Conservation (phyloP, 2,329 filamentous ascomycete species). For the Ascochyta fabae region DNA sequence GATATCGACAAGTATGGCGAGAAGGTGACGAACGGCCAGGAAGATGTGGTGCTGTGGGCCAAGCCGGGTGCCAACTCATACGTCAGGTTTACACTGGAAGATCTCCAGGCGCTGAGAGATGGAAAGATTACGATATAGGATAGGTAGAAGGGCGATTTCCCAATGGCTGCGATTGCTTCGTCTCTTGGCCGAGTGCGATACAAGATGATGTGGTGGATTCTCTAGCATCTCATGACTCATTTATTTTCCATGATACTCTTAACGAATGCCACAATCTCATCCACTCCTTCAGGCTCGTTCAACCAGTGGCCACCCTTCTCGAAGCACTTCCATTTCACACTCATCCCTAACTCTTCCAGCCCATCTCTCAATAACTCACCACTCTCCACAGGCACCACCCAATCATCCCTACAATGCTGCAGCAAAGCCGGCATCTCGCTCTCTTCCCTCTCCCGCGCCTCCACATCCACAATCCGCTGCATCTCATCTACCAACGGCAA, state of each 20-base stretch:
- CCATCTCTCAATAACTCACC: constrained; percentile 46
- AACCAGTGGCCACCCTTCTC: constrained; percentile 55
- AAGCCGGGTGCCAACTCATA: constrained; percentile 33
- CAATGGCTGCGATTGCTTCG: not conserved
- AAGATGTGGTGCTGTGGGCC: constrained; percentile 39
- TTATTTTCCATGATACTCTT: not conserved
- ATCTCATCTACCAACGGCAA: constrained; percentile 23
- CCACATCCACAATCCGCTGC: not conserved
- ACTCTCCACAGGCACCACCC: constrained; percentile 49
- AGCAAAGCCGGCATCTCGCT: constrained; percentile 52
- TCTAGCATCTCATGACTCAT: too few relatives aligned
- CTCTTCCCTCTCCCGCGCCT: not conserved
- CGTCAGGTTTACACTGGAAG: constrained; percentile 29
- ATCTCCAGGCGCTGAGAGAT: constrained; percentile 26
- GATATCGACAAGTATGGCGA: constrained; percentile 55
- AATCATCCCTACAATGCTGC: constrained; percentile 52
- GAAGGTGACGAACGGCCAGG: constrained; percentile 32
- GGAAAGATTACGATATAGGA: constrained; percentile 23
- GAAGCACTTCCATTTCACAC: constrained; percentile 52
- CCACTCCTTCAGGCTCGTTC: constrained; percentile 56
- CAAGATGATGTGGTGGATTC: not conserved
- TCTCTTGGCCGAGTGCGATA: not conserved
- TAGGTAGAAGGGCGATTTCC: not conserved
- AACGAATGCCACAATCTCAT: constrained; percentile 50
- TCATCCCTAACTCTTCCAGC: constrained; percentile 46